phyloP scores from a whole-genome alignment of 345 rosid species.

The Bruguiera sexangula region DNA sequence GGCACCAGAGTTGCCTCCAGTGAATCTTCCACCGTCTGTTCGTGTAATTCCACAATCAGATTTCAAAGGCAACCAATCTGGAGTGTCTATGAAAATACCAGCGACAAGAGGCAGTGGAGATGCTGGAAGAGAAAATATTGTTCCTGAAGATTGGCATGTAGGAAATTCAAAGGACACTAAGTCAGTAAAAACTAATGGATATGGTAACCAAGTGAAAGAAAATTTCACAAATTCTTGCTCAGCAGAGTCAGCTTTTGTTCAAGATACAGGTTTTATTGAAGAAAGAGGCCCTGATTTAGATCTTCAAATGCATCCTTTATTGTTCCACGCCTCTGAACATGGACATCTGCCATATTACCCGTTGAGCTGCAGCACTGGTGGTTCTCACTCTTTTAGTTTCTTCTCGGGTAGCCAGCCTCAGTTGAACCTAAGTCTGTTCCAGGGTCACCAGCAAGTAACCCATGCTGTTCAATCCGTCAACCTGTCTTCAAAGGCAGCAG shows the following conservation, averaged over 20 bases:
- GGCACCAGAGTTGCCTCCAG: slow-evolving; percentile 91
- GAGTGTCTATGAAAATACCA: slow-evolving; percentile 32
- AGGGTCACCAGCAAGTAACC: slow-evolving; percentile 49
- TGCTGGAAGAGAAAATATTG: slow-evolving; percentile 40
- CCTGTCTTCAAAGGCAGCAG: slow-evolving; percentile 40
- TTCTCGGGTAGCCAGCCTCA: slow-evolving; percentile 76
- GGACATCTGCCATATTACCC: slow-evolving; percentile 55
- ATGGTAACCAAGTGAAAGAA: slow-evolving; percentile 32
- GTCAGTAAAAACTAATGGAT: slow-evolving; percentile 21
- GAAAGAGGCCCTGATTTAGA: slow-evolving; percentile 45
- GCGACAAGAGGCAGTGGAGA: slow-evolving; percentile 19
- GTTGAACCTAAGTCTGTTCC: slow-evolving; percentile 71
- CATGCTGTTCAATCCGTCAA: slow-evolving; percentile 32
- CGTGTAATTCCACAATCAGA: slow-evolving; percentile 73
- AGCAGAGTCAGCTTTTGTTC: slow-evolving; percentile 40
- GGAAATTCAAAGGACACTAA: slow-evolving; percentile 18
- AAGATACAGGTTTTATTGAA: slow-evolving; percentile 43
- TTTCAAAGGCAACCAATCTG: slow-evolving; percentile 43
- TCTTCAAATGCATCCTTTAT: slow-evolving; percentile 87
- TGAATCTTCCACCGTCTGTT: slow-evolving; percentile 88
- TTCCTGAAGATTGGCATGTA: slow-evolving; percentile 31
- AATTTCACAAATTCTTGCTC: slow-evolving; percentile 25
- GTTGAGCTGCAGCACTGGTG: slow-evolving; percentile 30
- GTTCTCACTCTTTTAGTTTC: slow-evolving; percentile 62
- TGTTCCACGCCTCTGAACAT: slow-evolving; percentile 67